Percentiles rank a stretch among this genome's conserved stretches.
phyloP scores from a whole-genome alignment of 768 basidiomycete species.

The Tylopilus plumbeoviolaceoides region DNA sequence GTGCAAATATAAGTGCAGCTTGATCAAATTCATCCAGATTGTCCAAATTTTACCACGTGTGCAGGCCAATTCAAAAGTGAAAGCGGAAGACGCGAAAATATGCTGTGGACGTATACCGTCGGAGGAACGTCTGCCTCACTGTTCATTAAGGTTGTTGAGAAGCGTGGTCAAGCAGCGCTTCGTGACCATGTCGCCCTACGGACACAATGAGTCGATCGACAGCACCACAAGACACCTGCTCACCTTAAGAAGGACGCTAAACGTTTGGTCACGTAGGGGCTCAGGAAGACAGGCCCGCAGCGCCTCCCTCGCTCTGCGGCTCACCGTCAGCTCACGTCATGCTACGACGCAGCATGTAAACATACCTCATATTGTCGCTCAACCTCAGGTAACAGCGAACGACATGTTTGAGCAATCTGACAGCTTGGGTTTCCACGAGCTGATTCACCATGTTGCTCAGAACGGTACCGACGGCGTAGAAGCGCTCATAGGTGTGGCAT shows the following conservation, averaged over 20 bases:
- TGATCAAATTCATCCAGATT: conserved; percentile 27
- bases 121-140: conserved; percentile 28
- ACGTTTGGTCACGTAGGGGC: conserved; percentile 91
- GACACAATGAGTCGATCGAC: conserved; percentile 12
- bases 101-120: background rate
- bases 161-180: conserved; percentile 90
- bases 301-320: conserved; percentile 84
- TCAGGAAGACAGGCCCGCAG: conserved; percentile 94
- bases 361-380: conserved; percentile 91
- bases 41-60: conserved; percentile 27
- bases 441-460: conserved; percentile 99
- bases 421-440: conserved; percentile 96
- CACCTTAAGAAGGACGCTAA: conserved; percentile 86
- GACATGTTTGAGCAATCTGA: conserved; percentile 93
- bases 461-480: conserved; percentile 98
- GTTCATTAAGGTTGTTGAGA: conserved; percentile 81
- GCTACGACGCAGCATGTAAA: conserved; percentile 12
- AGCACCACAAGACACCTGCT: conserved; percentile 9
- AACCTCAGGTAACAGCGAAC: conserved; percentile 95
- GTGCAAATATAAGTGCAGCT: conserved; percentile 29
- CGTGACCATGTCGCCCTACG: conserved; percentile 94
- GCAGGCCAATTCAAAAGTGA: conserved; percentile 16
- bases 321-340: conserved; percentile 11
- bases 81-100: conserved; percentile 4
- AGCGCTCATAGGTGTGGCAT: conserved; percentile 99